Conservation (phyloP, 2,329 filamentous ascomycete genomes). For the Colletotrichum sp. region DNA sequence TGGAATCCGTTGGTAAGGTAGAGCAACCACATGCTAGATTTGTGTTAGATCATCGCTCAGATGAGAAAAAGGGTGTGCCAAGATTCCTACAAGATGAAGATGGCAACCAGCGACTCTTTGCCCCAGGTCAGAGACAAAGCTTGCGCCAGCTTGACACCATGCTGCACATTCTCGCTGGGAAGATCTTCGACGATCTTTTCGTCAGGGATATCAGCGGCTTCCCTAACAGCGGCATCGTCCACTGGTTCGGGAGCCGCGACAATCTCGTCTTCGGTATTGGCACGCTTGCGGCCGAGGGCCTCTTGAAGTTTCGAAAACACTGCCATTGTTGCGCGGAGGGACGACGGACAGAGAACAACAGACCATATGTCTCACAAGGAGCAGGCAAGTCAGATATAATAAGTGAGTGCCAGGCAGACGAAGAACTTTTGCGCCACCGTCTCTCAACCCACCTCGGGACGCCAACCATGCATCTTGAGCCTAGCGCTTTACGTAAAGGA, state of each 20-base stretch:
- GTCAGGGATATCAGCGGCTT: background rate
- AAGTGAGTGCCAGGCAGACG: background rate
- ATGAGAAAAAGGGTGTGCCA: background rate
- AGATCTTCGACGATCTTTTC: slow-evolving; percentile 3
- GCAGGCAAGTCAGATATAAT: background rate
- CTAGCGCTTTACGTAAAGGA: background rate
- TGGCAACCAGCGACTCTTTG: slow-evolving; percentile 20
- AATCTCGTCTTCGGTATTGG: background rate
- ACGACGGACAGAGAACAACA: background rate
- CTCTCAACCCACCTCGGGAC: background rate
- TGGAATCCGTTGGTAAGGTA: slow-evolving; percentile 57
- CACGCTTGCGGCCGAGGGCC: background rate
- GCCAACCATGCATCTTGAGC: background rate
- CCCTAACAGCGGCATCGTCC: background rate
- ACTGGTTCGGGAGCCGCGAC: background rate
- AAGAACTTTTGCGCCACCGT: background rate
- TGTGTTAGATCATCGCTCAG: background rate
- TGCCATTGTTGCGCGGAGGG: background rate
- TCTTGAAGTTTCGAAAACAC: background rate
- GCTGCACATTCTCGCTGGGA: slow-evolving; percentile 19
- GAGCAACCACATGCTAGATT: slow-evolving; percentile 35
- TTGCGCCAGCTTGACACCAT: slow-evolving; percentile 26
- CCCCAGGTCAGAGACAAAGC: slow-evolving; percentile 27
- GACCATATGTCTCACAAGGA: background rate
- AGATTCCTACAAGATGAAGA: slow-evolving; percentile 19